Percentiles rank a stretch among this genome's conserved stretches.
phyloP scores from a whole-genome alignment of 2,329 filamentous ascomycete genomes.

The Periconia macrospinosa region DNA sequence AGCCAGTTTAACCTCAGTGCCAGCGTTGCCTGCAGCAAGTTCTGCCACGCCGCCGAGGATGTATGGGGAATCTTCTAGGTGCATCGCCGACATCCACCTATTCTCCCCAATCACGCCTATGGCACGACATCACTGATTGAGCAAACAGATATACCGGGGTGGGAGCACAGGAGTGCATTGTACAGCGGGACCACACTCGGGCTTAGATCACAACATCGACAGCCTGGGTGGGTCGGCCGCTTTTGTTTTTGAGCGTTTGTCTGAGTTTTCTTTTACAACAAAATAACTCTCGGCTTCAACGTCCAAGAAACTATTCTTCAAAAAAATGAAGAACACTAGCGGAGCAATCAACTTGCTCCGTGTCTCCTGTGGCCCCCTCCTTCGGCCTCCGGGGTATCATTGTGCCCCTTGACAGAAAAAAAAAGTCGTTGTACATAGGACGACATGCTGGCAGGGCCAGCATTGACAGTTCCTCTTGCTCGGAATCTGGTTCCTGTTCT shows the following conservation, averaged over 20 bases:
- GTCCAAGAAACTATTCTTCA: conserved; percentile 63
- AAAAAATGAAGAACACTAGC: conserved; percentile 38
- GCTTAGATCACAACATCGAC: conserved; percentile 73
- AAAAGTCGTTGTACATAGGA: conserved; percentile 1
- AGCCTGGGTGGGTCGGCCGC: conserved; percentile 50
- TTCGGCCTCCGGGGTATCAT: conserved; percentile 14
- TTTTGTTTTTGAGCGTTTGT: conserved; percentile 63
- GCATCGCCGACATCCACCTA: conserved; percentile 17
- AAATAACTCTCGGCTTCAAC: conserved; percentile 78
- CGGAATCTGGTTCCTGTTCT: conserved; percentile 13
- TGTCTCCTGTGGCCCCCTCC: conserved; percentile 35
- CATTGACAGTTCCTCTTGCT: neutral
- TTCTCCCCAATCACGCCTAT: conserved; percentile 29
- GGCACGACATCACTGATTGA: conserved; percentile 23
- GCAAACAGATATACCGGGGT: conserved; percentile 13
- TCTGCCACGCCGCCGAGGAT: conserved; percentile 97
- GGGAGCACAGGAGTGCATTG: conserved; percentile 28
- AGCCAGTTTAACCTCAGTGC: conserved; percentile 97
- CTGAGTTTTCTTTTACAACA: conserved; percentile 79
- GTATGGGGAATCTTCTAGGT: conserved; percentile 87
- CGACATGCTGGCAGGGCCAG: conserved; percentile 3
- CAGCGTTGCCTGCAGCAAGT: conserved; percentile 98
- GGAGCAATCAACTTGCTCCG: conserved; percentile 67
- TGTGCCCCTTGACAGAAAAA: conserved; percentile 11
- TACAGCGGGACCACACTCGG: conserved; percentile 35